Evolutionary conservation across 345 rosid genomes (phyloP).

Genomic region (Luvunga scandens): DNA sequence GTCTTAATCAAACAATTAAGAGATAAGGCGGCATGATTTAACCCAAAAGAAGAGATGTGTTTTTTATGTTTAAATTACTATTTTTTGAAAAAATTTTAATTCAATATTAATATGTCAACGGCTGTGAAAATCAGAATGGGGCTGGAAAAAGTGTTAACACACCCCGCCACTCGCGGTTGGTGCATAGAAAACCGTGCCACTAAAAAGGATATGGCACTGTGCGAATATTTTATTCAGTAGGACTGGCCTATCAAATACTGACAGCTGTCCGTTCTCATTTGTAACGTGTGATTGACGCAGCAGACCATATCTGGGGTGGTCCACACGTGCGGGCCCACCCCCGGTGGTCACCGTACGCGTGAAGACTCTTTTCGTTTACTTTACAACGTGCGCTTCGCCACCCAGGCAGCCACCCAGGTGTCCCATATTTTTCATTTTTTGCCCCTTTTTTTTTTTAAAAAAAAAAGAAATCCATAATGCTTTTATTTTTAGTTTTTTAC

Average conservation of each 20-base stretch:
- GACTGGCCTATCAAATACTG: background rate
- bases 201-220: background rate
- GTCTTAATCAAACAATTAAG: conserved; percentile 3
- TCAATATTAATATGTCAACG: conserved; percentile 33
- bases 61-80: background rate
- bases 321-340: conserved; percentile 27
- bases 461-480: background rate
- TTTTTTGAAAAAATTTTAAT: background rate
- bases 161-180: conserved; percentile 50
- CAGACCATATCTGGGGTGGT: conserved; percentile 28
- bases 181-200: conserved; percentile 30
- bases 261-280: conserved; percentile 3
- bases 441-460: background rate
- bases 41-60: conserved; percentile 21
- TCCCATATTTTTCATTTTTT: background rate
- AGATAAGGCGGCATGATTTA: conserved; percentile 21
- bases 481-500: background rate
- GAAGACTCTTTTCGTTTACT: conserved; percentile 12
- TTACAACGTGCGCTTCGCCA: conserved; percentile 28
- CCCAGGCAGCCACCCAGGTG: conserved; percentile 11
- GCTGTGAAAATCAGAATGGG: conserved; percentile 18
- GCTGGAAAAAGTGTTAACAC: conserved; percentile 34
- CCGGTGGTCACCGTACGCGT: conserved; percentile 41
- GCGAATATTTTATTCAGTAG: too few species aligned
- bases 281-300: conserved; percentile 38